phyloP scores from a whole-genome alignment of 306 rosid species.

The Aeschynomene evenia region DNA sequence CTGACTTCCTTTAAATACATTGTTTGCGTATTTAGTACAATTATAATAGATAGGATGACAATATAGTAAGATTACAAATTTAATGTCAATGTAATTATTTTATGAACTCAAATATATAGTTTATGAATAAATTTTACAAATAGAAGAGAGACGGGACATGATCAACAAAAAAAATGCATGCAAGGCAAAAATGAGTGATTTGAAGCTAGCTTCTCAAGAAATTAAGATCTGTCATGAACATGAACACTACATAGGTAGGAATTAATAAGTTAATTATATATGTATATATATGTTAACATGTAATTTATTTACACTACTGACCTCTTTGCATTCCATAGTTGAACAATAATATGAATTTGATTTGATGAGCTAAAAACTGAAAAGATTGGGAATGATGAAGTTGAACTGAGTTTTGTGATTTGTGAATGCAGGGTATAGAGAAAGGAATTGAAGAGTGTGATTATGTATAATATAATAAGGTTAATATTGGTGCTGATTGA shows the following conservation, averaged over 20 bases:
- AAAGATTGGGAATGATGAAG: too few relatives aligned
- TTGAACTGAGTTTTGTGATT: too few relatives aligned
- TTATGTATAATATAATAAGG: too few relatives aligned
- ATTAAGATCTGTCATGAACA: background rate
- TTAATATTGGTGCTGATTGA: slow-evolving; percentile 35
- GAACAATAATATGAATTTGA: slow-evolving; percentile 45
- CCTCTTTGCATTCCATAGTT: slow-evolving; percentile 60
- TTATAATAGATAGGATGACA: too few relatives aligned
- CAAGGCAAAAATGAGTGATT: background rate
- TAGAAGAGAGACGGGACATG: background rate
- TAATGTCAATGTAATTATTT: too few relatives aligned
- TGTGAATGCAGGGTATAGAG: slow-evolving; percentile 18
- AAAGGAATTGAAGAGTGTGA: background rate
- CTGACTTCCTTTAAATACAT: too few relatives aligned
- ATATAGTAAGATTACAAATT: too few relatives aligned
- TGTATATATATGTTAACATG: background rate
- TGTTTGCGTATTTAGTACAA: too few relatives aligned
- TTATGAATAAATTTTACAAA: too few relatives aligned
- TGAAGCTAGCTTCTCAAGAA: background rate
- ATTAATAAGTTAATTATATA: background rate
- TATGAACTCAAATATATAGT: too few relatives aligned
- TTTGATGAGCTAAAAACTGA: background rate
- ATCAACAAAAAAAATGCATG: background rate
- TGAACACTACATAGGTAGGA: background rate
- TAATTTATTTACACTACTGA: slow-evolving; percentile 34